These are phyloP conservation scores for Hymenoscyphus fructigenus DNA, from an alignment of 2,329 filamentous ascomycete genomes.

Conservation along the genomic window DNA sequence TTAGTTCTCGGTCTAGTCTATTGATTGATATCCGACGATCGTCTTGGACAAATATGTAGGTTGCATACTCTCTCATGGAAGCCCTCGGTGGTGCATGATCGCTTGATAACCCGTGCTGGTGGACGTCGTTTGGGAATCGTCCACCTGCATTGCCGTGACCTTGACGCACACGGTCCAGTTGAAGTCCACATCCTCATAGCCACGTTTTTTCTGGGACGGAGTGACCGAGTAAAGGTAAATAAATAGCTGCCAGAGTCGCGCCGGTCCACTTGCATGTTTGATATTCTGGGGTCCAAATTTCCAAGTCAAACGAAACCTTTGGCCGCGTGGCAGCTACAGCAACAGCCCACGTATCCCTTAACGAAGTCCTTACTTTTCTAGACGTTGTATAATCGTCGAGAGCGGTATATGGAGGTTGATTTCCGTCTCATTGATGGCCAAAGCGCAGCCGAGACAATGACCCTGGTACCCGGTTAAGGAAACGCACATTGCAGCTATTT, in stretches of 20 bases:
- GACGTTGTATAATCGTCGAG: neutral
- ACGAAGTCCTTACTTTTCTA: neutral
- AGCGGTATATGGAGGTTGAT: neutral
- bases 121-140: neutral
- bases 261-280: conserved; percentile 5
- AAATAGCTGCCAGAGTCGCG: neutral
- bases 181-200: neutral
- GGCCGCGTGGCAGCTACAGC: conserved; percentile 2
- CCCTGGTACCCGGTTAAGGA: neutral
- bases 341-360: neutral
- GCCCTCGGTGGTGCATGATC: neutral
- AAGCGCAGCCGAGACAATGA: conserved; percentile 1
- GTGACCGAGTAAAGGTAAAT: neutral
- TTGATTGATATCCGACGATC: neutral
- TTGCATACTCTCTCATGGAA: conserved; percentile 1
- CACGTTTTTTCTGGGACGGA: neutral
- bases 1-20: neutral
- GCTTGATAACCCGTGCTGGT: neutral
- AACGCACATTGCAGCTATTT: conserved; percentile 1
- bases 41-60: neutral
- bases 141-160: neutral
- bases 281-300: neutral
- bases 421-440: neutral
- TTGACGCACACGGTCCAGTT: neutral
- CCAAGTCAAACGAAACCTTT: neutral